Evolutionary conservation across 2,329 filamentous ascomycete genomes (phyloP), one percentile per base, ranked within the genome.

Genomic region (Sclerotinia sclerotiorum): DNA sequence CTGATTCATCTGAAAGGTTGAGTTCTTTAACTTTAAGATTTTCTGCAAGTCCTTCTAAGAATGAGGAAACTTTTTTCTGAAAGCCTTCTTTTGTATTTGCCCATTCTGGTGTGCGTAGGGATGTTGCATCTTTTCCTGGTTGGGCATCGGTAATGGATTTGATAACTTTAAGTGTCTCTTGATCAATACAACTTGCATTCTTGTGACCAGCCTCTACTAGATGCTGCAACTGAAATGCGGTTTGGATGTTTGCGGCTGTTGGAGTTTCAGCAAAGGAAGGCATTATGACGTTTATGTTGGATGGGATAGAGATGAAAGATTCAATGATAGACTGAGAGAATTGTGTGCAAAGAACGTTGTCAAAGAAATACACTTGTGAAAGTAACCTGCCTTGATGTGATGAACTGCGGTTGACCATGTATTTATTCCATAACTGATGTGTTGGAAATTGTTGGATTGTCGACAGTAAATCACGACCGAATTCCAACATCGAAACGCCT

Each of bases 141-240:
- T 65, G 49, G 5, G 62, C 7, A 24, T 46, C 27, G 8, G 39
- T 65, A 27, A 56, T 46, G 17, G 62, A 65, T 19, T 46, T 39
- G 5, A 65, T 65, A 27, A 65, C 1, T 27, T 65, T 65, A 6
- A 65, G 13, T n/a, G 62, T 56, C 1, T 10, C 46, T 6, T 27
- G 21, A 19, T 65, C 62, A 7, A 65, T 56, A 5, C 29, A 55
- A 46, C 10, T 29, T 44, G 39, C 27, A n/a, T 56, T 65, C 42
- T 65, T 65, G 21, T 65, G 62, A 1, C 51, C 17, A 8, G 35
- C 35, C 5, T 65, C 51, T 17, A 55, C 19, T 21, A 65, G 51
- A 5, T 65, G 35, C 19, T 65, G 51, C 8, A 65, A 21, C 48
- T 65, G 62, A 27, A 65, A 65, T 13, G 62, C 62, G 6, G 39